These are phyloP conservation scores for Suillus hirtellus DNA, from an alignment of 768 basidiomycete genomes.

Conservation along the genomic window DNA sequence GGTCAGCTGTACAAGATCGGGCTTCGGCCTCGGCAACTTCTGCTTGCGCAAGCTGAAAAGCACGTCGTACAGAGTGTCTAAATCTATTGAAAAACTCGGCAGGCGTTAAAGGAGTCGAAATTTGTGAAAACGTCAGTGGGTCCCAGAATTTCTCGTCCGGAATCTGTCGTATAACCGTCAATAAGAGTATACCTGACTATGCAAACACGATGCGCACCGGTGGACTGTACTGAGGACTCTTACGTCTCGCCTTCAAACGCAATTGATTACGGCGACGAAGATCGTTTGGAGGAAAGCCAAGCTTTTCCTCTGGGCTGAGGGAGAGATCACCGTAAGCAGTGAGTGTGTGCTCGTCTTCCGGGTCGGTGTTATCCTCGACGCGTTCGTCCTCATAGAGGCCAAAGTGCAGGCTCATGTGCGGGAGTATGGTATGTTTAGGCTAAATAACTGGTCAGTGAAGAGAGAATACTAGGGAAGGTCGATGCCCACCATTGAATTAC, in stretches of 20 bases:
- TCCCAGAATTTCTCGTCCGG: not conserved
- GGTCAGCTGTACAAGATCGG: not conserved
- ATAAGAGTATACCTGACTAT: not conserved
- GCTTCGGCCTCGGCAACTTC: not conserved
- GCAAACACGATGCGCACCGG: not conserved
- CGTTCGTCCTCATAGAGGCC: not conserved
- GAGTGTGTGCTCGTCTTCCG: slow-evolving; percentile 42
- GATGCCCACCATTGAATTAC: not conserved
- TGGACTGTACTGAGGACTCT: not conserved
- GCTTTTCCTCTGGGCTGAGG: slow-evolving; percentile 35
- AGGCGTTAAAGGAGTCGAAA: not conserved
- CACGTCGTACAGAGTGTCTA: not conserved
- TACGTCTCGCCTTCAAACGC: slow-evolving; percentile 23
- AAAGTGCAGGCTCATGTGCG: not conserved
- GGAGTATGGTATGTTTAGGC: not conserved
- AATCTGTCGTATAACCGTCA: not conserved
- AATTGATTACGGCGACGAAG: slow-evolving; percentile 16
- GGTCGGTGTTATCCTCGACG: slow-evolving; percentile 3
- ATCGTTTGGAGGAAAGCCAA: slow-evolving; percentile 23
- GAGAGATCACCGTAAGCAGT: slow-evolving; percentile 50
- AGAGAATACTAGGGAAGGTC: not conserved
- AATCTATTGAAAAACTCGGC: not conserved
- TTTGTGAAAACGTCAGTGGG: not conserved
- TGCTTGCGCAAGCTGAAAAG: not conserved
- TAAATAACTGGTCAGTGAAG: not conserved